Evolutionary conservation across 768 basidiomycete genomes (phyloP).

Genomic region (Lactarius sp.): DNA sequence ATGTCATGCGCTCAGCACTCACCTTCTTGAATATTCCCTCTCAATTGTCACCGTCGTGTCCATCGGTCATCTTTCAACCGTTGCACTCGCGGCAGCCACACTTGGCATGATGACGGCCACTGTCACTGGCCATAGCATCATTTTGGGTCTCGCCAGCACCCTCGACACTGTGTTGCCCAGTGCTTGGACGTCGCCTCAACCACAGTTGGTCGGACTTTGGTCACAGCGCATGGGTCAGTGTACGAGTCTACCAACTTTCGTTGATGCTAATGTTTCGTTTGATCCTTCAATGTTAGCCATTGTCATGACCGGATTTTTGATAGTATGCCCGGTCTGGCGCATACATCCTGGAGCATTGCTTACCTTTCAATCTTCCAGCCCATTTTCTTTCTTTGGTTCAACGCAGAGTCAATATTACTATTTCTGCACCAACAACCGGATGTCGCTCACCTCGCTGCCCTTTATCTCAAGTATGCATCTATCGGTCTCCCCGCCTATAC

Average conservation of each 20-base stretch:
- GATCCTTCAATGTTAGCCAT: slow-evolving; percentile 44
- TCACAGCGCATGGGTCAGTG: slow-evolving; percentile 77
- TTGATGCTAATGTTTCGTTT: not conserved
- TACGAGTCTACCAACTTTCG: not conserved
- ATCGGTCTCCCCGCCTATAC: slow-evolving; percentile 76
- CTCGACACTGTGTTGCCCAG: slow-evolving; percentile 92
- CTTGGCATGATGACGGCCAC: slow-evolving; percentile 45
- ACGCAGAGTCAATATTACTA: slow-evolving; percentile 73
- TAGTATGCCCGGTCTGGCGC: slow-evolving; percentile 44
- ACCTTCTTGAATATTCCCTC: slow-evolving; percentile 81
- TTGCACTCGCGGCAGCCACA: slow-evolving; percentile 72
- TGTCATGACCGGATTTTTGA: slow-evolving; percentile 50
- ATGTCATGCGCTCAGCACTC: slow-evolving; percentile 47
- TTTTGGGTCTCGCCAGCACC: slow-evolving; percentile 77
- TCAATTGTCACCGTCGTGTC: slow-evolving; percentile 79
- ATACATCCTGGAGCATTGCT: not conserved
- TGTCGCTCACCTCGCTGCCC: slow-evolving; percentile 68
- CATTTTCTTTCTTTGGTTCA: slow-evolving; percentile 73
- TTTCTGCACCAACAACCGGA: slow-evolving; percentile 75
- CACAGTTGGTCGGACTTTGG: slow-evolving; percentile 86
- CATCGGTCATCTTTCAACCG: slow-evolving; percentile 88
- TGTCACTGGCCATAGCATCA: slow-evolving; percentile 70
- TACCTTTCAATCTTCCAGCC: slow-evolving; percentile 33
- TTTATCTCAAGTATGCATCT: slow-evolving; percentile 73
- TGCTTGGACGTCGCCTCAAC: slow-evolving; percentile 88